Conservation (phyloP, 768 basidiomycete species). For the Termitomyces sp. region DNA sequence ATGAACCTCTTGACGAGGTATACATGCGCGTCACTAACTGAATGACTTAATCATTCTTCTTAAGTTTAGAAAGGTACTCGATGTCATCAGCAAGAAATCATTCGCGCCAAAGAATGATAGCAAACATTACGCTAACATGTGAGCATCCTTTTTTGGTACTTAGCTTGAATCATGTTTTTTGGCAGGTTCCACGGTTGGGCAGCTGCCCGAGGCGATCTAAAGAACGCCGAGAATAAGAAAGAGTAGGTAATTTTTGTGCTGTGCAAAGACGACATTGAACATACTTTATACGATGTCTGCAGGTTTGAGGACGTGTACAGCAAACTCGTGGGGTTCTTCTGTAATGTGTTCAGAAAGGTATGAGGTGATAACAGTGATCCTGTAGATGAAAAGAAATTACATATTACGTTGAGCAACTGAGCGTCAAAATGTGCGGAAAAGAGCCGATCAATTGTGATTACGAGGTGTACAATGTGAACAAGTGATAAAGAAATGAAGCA, state of each 20-base stretch:
- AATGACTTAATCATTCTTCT: not conserved
- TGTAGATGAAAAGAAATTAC: no score
- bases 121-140: slow-evolving; percentile 47
- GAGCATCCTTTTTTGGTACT: slow-evolving; percentile 10
- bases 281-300: not conserved
- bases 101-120: slow-evolving; percentile 44
- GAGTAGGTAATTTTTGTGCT: slow-evolving; percentile 29
- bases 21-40: not conserved
- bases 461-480: no score
- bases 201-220: slow-evolving; percentile 55
- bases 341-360: slow-evolving; percentile 22
- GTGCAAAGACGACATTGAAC: not conserved
- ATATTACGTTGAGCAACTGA: no score
- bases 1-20: slow-evolving; percentile 54
- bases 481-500: no score
- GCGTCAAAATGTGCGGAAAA: no score
- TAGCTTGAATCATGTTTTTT: not conserved
- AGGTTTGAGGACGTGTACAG: slow-evolving; percentile 54
- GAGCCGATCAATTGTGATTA: no score
- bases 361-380: not conserved
- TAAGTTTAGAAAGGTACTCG: slow-evolving; percentile 46
- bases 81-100: slow-evolving; percentile 42
- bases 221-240: slow-evolving; percentile 51
- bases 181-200: slow-evolving; percentile 60
- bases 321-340: slow-evolving; percentile 45